Conservation (phyloP, 2,329 filamentous ascomycete genomes). For the Neonectria hederae region DNA sequence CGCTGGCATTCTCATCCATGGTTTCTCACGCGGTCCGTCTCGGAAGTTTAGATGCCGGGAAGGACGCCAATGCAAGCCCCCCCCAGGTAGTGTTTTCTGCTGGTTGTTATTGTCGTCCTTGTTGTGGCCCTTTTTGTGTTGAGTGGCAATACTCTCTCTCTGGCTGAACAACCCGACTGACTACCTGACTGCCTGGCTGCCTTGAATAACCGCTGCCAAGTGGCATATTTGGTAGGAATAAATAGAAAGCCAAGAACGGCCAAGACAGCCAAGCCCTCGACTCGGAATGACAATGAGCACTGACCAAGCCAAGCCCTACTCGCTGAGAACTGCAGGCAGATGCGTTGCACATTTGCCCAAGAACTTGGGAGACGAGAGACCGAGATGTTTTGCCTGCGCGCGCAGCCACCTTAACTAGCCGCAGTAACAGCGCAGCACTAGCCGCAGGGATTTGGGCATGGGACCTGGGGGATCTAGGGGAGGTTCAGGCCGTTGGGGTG, state of each 20-base stretch:
- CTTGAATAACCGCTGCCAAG: neutral
- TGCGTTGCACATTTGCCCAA: neutral
- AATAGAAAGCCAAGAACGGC: neutral
- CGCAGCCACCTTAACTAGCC: neutral
- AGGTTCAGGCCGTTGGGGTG: too few relatives aligned
- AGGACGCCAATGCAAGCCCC: neutral
- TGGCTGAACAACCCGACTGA: too few relatives aligned
- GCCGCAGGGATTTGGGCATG: neutral
- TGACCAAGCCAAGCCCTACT: neutral
- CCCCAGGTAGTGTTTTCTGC: too few relatives aligned
- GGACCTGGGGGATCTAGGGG: neutral
- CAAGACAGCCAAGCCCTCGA: neutral
- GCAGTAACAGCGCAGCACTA: neutral
- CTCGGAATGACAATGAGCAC: neutral
- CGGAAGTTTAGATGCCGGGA: slow-evolving; percentile 14
- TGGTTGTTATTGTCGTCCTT: too few relatives aligned
- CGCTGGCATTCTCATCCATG: neutral
- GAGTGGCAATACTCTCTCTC: neutral
- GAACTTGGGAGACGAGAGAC: neutral
- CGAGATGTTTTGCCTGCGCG: neutral
- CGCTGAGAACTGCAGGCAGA: neutral
- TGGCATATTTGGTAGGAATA: neutral
- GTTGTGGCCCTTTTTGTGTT: neutral
- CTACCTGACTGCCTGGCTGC: too few relatives aligned
- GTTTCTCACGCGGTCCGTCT: slow-evolving; percentile 9